phyloP scores from a whole-genome alignment of 805 yeast species.

The Cyberlindnera amylophila region DNA sequence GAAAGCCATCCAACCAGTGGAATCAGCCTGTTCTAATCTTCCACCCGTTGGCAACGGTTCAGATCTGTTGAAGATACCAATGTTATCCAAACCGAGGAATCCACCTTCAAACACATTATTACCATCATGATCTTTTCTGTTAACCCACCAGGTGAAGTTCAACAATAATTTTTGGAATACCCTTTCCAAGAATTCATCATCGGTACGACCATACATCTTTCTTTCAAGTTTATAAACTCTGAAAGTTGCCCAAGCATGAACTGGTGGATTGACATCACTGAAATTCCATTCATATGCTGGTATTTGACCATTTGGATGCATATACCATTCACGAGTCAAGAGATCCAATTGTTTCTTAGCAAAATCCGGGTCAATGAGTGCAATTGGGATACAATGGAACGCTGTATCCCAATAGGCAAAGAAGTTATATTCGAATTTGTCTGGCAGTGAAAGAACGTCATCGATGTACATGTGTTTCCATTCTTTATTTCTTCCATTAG shows the following conservation, averaged over 20 bases:
- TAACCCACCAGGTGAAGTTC: constrained; percentile 97
- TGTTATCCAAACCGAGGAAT: constrained; percentile 86
- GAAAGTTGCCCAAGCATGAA: constrained; percentile 93
- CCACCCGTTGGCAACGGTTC: constrained; percentile 95
- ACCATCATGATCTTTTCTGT: constrained; percentile 82
- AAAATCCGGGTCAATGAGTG: constrained; percentile 90
- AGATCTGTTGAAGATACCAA: constrained; percentile 87
- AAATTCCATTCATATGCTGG: constrained; percentile 98
- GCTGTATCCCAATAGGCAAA: constrained; percentile 98
- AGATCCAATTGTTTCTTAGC: constrained; percentile 86
- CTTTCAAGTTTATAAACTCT: constrained; percentile 85
- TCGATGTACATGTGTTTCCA: constrained; percentile 89
- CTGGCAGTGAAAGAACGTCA: constrained; percentile 86
- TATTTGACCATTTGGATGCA: constrained; percentile 97
- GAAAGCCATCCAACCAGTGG: constrained; percentile 98
- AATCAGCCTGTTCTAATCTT: constrained; percentile 85
- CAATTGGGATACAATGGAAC: constrained; percentile 88
- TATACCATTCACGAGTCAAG: constrained; percentile 90
- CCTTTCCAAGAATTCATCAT: constrained; percentile 79
- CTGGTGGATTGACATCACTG: constrained; percentile 95
- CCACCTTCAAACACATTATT: constrained; percentile 93
- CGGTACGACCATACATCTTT: constrained; percentile 78
- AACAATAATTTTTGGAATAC: constrained; percentile 86
- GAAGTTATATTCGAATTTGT: constrained; percentile 94
- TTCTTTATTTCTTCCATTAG: constrained; percentile 80